Base-by-base conservation (phyloP, 768 basidiomycete species). In the Termitomyces sp. region DNA sequence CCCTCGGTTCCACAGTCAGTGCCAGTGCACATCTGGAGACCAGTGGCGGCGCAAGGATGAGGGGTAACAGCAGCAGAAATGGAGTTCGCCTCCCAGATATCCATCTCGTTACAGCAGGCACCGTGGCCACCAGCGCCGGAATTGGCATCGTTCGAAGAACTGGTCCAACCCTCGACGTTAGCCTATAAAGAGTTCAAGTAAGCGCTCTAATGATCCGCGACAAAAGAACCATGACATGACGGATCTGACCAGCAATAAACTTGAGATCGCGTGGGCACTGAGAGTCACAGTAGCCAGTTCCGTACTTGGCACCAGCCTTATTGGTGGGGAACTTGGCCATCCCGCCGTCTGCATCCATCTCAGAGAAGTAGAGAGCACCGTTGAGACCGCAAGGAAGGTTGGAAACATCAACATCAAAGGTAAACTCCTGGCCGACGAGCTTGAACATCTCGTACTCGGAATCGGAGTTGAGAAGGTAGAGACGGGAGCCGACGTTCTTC, bases 51-150 rank as follows among this genome's bases (percentile, higher is more conserved):
- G 68, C 81, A 83, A 32, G 74, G 72, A 67, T 83, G 81, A 50
- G 82, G 80, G 43, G 82, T 83, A 68, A 68, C 76, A n/a, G 80
- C 81, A 32, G 76, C 71, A 16, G 81, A 72, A 60, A 73, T 71
- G 58, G 69, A 71, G 76, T 82, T 82, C 62, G 80, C 81, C 62
- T 82, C 81, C 81, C 81, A 83, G 67, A 83, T 73, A 66, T 83
- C 81, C 80, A 83, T 82, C 69, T 82, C 81, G 60, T 68, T 74
- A 68, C 81, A 83, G 76, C 81, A 83, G 10, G 56, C 69, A 61
- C 81, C 81, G 62, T 66, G 72, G 36, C 63, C 20, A 36, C 81
- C 81, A 10, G 70, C 68, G 18, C 81, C 81, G 8, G 79, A 67
- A 68, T 82, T 83, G 60, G 71, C 62, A 56, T 75, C 73, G 62